Percentiles rank a stretch among this genome's conserved stretches.
Conservation (phyloP, 495 filamentous ascomycete genomes). For the Talaromyces trachyspermus region DNA sequence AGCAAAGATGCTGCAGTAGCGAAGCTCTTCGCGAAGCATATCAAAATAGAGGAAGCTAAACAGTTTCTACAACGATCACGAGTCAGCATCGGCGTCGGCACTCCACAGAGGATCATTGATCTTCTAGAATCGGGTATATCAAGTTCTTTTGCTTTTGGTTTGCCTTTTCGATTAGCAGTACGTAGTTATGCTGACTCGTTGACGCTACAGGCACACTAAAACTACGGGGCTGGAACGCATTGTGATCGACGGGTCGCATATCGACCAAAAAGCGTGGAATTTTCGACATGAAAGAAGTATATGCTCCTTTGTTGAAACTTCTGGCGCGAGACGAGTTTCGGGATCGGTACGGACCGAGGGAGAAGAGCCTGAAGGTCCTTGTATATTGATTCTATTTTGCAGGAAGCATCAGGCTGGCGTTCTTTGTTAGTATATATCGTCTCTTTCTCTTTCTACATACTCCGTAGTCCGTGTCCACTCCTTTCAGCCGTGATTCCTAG, state of each 20-base stretch:
- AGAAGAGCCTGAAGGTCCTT: constrained; percentile 32
- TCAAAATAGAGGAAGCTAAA: constrained; percentile 85
- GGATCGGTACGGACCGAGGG: constrained; percentile 49
- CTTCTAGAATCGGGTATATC: constrained; percentile 67
- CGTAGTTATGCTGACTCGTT: not conserved
- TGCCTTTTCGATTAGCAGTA: not conserved
- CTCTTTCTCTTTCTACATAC: too few relatives aligned
- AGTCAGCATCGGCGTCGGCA: constrained; percentile 82
- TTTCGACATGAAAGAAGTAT: constrained; percentile 87
- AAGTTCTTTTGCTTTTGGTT: not conserved
- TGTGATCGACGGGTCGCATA: constrained; percentile 80
- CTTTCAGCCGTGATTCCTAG: too few relatives aligned
- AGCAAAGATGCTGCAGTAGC: constrained; percentile 68
- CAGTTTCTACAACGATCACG: constrained; percentile 59
- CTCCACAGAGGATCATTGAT: constrained; percentile 72
- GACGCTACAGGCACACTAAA: constrained; percentile 54
- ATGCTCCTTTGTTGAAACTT: constrained; percentile 63
- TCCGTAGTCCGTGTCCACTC: too few relatives aligned
- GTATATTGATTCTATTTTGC: constrained; percentile 38
- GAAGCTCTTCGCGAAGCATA: constrained; percentile 96
- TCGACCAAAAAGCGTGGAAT: constrained; percentile 87
- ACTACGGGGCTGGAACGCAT: constrained; percentile 64
- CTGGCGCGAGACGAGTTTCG: constrained; percentile 61
- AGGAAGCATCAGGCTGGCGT: not conserved
- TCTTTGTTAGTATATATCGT: not conserved